Percentiles rank a stretch among this genome's conserved stretches.
Evolutionary conservation across 2,329 filamentous ascomycete genomes (phyloP).

Genomic region (Metarhizium humberi): DNA sequence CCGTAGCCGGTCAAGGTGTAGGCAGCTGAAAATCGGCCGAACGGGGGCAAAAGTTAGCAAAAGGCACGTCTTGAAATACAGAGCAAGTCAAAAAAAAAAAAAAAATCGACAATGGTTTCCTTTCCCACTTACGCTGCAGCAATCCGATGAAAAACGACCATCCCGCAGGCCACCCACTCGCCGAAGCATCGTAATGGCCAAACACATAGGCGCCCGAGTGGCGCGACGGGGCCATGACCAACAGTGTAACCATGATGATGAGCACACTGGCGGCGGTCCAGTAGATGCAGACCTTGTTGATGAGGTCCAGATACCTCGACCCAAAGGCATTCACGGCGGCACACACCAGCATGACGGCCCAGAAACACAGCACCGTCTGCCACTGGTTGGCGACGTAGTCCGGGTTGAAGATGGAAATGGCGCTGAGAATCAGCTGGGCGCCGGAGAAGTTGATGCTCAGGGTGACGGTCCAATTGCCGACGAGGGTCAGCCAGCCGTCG

Average conservation of each 20-base stretch:
- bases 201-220: slow-evolving; percentile 59
- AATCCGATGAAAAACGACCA: slow-evolving; percentile 49
- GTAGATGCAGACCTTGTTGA: slow-evolving; percentile 64
- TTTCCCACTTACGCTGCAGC: slow-evolving; percentile 33
- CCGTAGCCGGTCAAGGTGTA: slow-evolving; percentile 38
- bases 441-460: slow-evolving; percentile 65
- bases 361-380: slow-evolving; percentile 70
- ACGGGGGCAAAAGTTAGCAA: not conserved
- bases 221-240: slow-evolving; percentile 55
- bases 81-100: no score
- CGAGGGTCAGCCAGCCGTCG: slow-evolving; percentile 65
- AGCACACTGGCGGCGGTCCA: slow-evolving; percentile 64
- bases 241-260: slow-evolving; percentile 60
- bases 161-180: slow-evolving; percentile 59
- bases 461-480: slow-evolving; percentile 62
- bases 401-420: slow-evolving; percentile 57
- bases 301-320: slow-evolving; percentile 46
- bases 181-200: slow-evolving; percentile 56
- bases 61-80: no score
- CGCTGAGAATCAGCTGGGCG: slow-evolving; percentile 57
- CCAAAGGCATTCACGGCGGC: slow-evolving; percentile 60
- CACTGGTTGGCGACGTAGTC: slow-evolving; percentile 50
- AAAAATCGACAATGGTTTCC: no score
- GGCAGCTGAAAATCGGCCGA: slow-evolving; percentile 18
- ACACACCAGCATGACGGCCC: slow-evolving; percentile 53